phyloP scores from a whole-genome alignment of 2,329 filamentous ascomycete genomes.

The Neofusicoccum ribis region DNA sequence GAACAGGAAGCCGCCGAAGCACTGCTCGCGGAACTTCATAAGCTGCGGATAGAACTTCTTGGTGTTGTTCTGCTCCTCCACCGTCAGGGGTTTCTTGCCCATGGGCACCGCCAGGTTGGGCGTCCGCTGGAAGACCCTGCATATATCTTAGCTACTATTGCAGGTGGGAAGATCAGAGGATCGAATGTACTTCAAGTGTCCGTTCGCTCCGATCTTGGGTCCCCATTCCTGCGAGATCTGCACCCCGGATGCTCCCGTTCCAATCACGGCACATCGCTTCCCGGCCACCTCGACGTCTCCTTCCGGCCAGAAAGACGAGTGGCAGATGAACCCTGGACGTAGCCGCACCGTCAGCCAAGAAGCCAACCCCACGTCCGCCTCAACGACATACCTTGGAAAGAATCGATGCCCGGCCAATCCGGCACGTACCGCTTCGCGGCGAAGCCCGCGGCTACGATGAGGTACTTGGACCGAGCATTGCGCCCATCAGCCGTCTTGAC shows the following conservation, averaged over 20 bases:
- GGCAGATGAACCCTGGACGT: slow-evolving; percentile 43
- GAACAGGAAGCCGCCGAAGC: slow-evolving; percentile 61
- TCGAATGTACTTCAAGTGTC: neutral
- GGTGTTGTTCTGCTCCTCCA: slow-evolving; percentile 51
- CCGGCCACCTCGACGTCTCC: slow-evolving; percentile 51
- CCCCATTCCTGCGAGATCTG: slow-evolving; percentile 64
- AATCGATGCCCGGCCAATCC: slow-evolving; percentile 59
- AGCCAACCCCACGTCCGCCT: neutral
- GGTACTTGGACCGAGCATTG: slow-evolving; percentile 50
- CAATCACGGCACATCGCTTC: slow-evolving; percentile 65
- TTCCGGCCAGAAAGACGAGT: slow-evolving; percentile 63
- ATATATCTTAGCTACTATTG: slow-evolving; percentile 44
- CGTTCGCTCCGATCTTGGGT: neutral
- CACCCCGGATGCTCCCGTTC: slow-evolving; percentile 64
- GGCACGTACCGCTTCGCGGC: slow-evolving; percentile 62
- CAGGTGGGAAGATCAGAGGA: too few species aligned
- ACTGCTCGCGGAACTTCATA: slow-evolving; percentile 54
- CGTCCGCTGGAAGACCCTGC: slow-evolving; percentile 66
- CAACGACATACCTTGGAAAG: slow-evolving; percentile 55
- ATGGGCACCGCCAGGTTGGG: slow-evolving; percentile 67
- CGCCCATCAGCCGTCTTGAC: slow-evolving; percentile 55
- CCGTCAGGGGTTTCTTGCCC: slow-evolving; percentile 51
- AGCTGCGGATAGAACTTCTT: slow-evolving; percentile 48
- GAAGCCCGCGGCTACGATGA: slow-evolving; percentile 58
- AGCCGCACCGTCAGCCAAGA: neutral